A percentile compares a stretch with the other conserved stretches of the same genome.
phyloP scores from a whole-genome alignment of 2,329 filamentous ascomycete species.

The Ophiostoma montium region DNA sequence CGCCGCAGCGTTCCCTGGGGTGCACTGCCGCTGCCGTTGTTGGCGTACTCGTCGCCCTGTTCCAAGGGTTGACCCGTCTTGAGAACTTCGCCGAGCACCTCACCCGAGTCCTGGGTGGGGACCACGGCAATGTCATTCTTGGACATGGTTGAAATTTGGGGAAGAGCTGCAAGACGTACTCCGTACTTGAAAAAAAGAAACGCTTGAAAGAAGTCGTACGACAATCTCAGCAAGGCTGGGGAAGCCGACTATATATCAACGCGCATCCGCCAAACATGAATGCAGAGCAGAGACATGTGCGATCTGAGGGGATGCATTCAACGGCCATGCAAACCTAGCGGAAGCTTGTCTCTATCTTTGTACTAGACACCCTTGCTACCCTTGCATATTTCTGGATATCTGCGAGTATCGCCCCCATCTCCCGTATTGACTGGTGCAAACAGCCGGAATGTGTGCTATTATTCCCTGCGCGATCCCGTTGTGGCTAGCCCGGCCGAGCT shows the following conservation, averaged over 20 bases:
- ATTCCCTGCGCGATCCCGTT: neutral
- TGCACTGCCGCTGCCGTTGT: neutral
- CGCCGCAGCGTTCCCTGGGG: constrained; percentile 7
- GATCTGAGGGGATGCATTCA: neutral
- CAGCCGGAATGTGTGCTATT: neutral
- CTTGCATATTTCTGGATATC: neutral
- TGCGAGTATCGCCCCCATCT: neutral
- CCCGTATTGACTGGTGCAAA: neutral
- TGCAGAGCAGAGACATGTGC: neutral
- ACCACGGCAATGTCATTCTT: constrained; percentile 7
- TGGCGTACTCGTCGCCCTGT: constrained; percentile 10
- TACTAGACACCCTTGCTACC: neutral
- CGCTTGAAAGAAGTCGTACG: neutral
- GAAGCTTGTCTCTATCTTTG: neutral
- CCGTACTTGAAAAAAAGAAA: neutral
- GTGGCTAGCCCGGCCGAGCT: neutral
- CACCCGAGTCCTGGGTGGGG: constrained; percentile 6
- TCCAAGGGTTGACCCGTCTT: constrained; percentile 3
- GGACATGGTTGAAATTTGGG: neutral
- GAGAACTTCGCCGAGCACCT: constrained; percentile 6
- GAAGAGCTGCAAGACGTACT: neutral
- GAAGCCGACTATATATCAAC: neutral
- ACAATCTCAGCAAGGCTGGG: neutral
- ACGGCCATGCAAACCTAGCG: neutral
- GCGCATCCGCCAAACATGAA: neutral